Percentiles rank a stretch among this genome's conserved stretches.
Conservation (phyloP, 306 rosid genomes). For the Datisca glomerata region DNA sequence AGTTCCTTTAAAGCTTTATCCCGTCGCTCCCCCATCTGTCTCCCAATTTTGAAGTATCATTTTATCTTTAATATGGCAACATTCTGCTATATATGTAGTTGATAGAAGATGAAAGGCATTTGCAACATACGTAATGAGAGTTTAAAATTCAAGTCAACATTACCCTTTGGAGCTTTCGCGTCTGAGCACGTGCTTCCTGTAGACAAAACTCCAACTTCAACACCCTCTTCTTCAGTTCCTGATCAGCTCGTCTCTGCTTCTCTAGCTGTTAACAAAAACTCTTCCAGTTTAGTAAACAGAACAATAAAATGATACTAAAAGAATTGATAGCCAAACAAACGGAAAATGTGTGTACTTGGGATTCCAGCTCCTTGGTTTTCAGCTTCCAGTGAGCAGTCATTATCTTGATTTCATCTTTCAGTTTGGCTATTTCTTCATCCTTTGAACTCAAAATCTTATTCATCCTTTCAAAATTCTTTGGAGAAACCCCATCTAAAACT, state of each 20-base stretch:
- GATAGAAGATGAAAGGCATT: too few species aligned
- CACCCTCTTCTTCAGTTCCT: conserved; percentile 86
- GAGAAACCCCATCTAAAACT: conserved; percentile 73
- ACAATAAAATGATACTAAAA: conserved; percentile 2
- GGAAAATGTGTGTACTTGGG: conserved; percentile 47
- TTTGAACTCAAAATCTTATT: conserved; percentile 51
- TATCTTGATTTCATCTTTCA: conserved; percentile 72
- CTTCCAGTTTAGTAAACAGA: conserved; percentile 8
- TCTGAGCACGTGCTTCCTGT: conserved; percentile 90
- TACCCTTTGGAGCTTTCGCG: conserved; percentile 96
- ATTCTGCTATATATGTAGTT: too few species aligned
- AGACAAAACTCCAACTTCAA: conserved; percentile 87
- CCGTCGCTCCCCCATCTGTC: conserved; percentile 83
- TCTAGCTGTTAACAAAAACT: conserved; percentile 52
- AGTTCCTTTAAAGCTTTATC: conserved; percentile 87
- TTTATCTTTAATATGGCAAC: too few species aligned
- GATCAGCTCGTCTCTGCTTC: conserved; percentile 88
- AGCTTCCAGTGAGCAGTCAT: conserved; percentile 85
- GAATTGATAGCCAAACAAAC: not conserved
- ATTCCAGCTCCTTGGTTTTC: conserved; percentile 86
- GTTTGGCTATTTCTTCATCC: conserved; percentile 63
- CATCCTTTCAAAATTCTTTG: conserved; percentile 70
- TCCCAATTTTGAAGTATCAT: too few species aligned
- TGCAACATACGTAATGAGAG: too few species aligned
- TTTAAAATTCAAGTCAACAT: too few species aligned